Evolutionary conservation across 768 basidiomycete genomes (phyloP).

Genomic region (Clitopilus passeckerianus): DNA sequence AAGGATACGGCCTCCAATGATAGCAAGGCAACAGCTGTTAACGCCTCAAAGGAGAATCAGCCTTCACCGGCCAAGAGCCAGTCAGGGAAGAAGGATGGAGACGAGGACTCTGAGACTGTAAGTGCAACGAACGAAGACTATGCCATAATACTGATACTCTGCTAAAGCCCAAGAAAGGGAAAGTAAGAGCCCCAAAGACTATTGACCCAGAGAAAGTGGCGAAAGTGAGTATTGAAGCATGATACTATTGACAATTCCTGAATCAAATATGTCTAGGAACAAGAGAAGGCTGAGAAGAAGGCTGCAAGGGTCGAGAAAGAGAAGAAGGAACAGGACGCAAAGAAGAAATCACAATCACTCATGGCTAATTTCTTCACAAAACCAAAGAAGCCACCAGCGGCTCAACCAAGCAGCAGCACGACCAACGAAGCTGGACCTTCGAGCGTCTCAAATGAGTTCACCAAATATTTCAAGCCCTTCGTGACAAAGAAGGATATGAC

Average conservation of each 20-base stretch:
- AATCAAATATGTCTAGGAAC: slow-evolving; percentile 43
- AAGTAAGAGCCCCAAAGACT: slow-evolving; percentile 28
- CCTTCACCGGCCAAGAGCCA: neutral
- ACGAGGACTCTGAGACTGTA: neutral
- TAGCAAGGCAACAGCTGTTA: neutral
- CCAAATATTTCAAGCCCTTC: slow-evolving; percentile 75
- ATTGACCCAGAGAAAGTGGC: slow-evolving; percentile 53
- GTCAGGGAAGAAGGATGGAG: neutral
- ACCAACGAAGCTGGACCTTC: slow-evolving; percentile 31
- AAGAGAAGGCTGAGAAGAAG: slow-evolving; percentile 64
- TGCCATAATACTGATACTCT: neutral
- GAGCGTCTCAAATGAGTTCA: slow-evolving; percentile 55
- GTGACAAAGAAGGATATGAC: slow-evolving; percentile 68
- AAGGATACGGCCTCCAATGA: slow-evolving; percentile 22
- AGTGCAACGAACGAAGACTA: neutral
- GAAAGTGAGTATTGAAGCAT: slow-evolving; percentile 35
- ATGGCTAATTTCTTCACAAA: slow-evolving; percentile 81
- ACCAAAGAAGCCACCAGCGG: slow-evolving; percentile 31
- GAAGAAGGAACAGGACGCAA: slow-evolving; percentile 64
- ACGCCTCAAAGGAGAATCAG: neutral
- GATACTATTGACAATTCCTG: neutral
- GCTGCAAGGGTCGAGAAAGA: slow-evolving; percentile 66
- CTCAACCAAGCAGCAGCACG: slow-evolving; percentile 17
- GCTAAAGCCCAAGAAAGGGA: slow-evolving; percentile 9
- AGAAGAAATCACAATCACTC: slow-evolving; percentile 67